Base-by-base conservation (phyloP, 2,329 filamentous ascomycete species). In the Phyllosticta citribraziliensis region DNA sequence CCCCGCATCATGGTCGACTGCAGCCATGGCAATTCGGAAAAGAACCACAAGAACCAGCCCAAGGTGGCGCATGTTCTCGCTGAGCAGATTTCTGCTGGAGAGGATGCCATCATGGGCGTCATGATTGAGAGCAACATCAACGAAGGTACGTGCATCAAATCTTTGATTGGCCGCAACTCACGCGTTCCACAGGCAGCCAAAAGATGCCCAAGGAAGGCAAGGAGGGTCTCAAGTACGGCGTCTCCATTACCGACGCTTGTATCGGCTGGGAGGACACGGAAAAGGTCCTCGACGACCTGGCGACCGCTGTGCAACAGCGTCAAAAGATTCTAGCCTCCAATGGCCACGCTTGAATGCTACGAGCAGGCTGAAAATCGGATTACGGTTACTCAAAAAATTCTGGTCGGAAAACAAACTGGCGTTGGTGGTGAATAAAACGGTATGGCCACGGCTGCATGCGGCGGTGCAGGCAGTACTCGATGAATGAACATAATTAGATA, bases 41-140 rank as follows among this genome's bases (percentile, higher is more conserved):
- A 99, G 83, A 85, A 97, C 77, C 93, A 97, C 82, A 91, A 86
- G 79, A 99, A 97, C 76, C 94, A 99, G 78, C 92, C 92, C 66
- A 91, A 93, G 81, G 94, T 99, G 20, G 92, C 91, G 3, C 86
- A 85, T 57, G 83, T 81, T 11, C 74, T 99, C 62, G 91, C 89
- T 1, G 86, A 89, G 70, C 94, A 99, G 78, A 89, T 99, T 63
- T 82, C 87, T 60, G 84, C 82, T 62, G 94, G 94, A 40, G 93
- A 97, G 78, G 82, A 83, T 2, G 88, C 81, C 56, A 94, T 99
- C 70, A 93, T 97, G 85, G 94, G 94, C 69, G 90, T 97, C 63
- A 99, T 99, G 94, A 96, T 99, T 70, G 94, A 99, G 80, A 95
- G 89, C 75, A 89, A 97, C 75, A 95, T 97, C 77, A 88, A 93